These are phyloP conservation scores for Talaromyces liani DNA, from an alignment of 495 filamentous ascomycete species.

Conservation along the genomic window DNA sequence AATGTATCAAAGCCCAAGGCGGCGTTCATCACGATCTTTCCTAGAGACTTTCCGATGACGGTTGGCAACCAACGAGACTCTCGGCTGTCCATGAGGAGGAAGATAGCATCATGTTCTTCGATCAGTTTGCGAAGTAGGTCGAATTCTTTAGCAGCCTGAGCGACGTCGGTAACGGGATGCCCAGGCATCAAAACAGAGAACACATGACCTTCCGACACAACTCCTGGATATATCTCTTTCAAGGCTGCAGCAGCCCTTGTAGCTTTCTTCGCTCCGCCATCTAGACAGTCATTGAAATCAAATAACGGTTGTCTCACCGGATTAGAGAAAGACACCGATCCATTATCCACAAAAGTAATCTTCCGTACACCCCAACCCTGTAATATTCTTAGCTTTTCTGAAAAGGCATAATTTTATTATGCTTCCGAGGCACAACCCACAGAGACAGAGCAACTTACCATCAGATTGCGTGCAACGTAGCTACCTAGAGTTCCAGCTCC, in stretches of 20 bases:
- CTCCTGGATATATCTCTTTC: conserved; percentile 82
- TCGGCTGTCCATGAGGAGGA: conserved; percentile 92
- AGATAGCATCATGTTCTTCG: conserved; percentile 84
- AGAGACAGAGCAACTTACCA: conserved; percentile 38
- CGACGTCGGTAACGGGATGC: conserved; percentile 71
- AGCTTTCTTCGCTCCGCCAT: conserved; percentile 82
- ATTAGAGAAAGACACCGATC: conserved; percentile 93
- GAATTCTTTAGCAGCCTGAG: conserved; percentile 61
- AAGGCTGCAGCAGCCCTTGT: conserved; percentile 72
- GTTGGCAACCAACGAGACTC: conserved; percentile 97
- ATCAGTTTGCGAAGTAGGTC: conserved; percentile 66
- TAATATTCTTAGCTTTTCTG: not conserved
- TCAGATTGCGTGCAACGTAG: conserved; percentile 81
- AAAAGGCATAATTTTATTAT: not conserved
- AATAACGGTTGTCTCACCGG: conserved; percentile 93
- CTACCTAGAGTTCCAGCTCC: conserved; percentile 91
- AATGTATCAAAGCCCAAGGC: conserved; percentile 94
- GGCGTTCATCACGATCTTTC: conserved; percentile 94
- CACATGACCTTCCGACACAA: conserved; percentile 68
- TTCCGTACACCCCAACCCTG: conserved; percentile 92
- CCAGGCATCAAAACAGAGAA: conserved; percentile 92
- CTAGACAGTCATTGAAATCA: conserved; percentile 78
- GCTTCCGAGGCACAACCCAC: not conserved
- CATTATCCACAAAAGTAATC: conserved; percentile 95
- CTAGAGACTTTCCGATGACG: conserved; percentile 86